Conservation (phyloP, 1,139 yeast species). For the Scheffersomyces parashehatae region DNA sequence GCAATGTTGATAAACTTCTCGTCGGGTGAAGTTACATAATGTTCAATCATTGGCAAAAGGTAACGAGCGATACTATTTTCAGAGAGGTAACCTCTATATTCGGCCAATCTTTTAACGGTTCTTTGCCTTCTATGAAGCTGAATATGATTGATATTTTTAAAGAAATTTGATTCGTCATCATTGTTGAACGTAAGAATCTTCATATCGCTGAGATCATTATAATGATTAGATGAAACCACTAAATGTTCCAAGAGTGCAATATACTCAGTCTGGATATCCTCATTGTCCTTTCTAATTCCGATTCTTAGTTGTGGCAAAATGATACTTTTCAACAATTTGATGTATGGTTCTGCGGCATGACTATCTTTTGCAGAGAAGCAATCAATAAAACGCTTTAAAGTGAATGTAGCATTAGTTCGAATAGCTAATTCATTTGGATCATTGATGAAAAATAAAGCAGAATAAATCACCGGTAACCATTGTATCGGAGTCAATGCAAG, state of each 20-base stretch:
- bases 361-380: conserved; percentile 39
- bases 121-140: conserved; percentile 85
- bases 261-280: conserved; percentile 70
- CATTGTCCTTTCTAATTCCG: conserved; percentile 67
- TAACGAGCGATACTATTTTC: conserved; percentile 73
- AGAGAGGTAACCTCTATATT: conserved; percentile 42
- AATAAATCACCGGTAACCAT: conserved; percentile 80
- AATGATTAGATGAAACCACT: conserved; percentile 52
- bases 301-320: conserved; percentile 66
- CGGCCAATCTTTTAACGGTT: conserved; percentile 64
- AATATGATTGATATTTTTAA: conserved; percentile 76
- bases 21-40: conserved; percentile 58
- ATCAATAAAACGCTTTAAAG: conserved; percentile 68
- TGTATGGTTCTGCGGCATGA: conserved; percentile 36
- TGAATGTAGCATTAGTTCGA: conserved; percentile 73
- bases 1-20: conserved; percentile 72
- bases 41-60: conserved; percentile 81
- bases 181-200: conserved; percentile 59
- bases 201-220: conserved; percentile 66
- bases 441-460: conserved; percentile 67
- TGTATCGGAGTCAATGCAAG: conserved; percentile 48
- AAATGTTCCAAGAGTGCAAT: conserved; percentile 64
- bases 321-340: conserved; percentile 51
- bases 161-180: conserved; percentile 86
- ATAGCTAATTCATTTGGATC: conserved; percentile 81